Evolutionary conservation across 2,329 filamentous ascomycete genomes (phyloP), one percentile per base, ranked within the genome.

Genomic region (Setomelanomma holmii): DNA sequence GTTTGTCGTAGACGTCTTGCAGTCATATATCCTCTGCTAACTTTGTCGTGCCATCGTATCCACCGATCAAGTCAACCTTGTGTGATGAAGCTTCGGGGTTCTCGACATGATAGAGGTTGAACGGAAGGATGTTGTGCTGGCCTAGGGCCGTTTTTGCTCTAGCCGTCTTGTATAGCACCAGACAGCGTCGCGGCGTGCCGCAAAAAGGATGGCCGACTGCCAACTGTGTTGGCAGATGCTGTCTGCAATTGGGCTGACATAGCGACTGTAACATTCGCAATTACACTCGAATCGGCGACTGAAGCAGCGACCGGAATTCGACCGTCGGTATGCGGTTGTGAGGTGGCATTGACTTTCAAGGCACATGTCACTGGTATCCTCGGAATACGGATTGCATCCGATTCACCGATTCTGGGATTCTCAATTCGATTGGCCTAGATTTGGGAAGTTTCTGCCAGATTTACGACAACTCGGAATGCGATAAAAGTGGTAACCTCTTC

Each of bases 91-190:
- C 20, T 10, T 38, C 43, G 2, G 49, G 60, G 0, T 41, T 38
- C n/a, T 55, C 49, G 16, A 54, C 2, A 0, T 53, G 5, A 40
- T 67, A 71, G 3, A 14, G 22, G 0, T 43, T 17, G 11, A 68
- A 70, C 6, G 34, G 43, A 4, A 71, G 24, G 4, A 69, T 19
- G 36, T 69, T 69, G 56, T 71, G 66, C 56, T 58, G 57, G 6
- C 68, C 68, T 8, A 67, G 46, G 7, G 55, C 46, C 8, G 63
- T 66, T 45, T 54, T 62, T 16, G 66, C 49, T 42, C 30, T 55
- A 24, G 69, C 67, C 16, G 63, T 65, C 48, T 66, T 67, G 63
- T 68, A 70, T 20, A 71, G 61, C 38, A 65, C 55, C 16, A 72
- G 49, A 16, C 55, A 46, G 40, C 69, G 63, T 19, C 55, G 55